Percentiles rank a stretch among this genome's conserved stretches.
Evolutionary conservation across 148 eudicot species (phyloP).

Genomic region (Rhododendron molle): DNA sequence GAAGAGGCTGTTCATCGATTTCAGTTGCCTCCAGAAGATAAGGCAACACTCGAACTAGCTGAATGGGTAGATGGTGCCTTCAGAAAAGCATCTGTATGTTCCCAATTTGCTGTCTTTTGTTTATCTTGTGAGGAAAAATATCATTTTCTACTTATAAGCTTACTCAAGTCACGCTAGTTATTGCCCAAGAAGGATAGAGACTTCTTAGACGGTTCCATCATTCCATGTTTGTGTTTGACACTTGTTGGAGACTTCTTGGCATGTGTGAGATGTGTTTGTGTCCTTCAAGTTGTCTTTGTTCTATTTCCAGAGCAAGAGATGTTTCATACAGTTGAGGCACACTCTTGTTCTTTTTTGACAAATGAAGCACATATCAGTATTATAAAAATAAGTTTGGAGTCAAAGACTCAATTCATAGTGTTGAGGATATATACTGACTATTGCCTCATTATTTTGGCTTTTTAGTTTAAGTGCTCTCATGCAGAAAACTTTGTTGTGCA

Average conservation of each 20-base stretch:
- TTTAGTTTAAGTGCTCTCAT: not conserved
- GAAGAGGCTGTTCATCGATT: constrained; percentile 96
- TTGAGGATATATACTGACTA: not conserved
- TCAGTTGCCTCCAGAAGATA: constrained; percentile 90
- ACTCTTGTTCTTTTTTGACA: not conserved
- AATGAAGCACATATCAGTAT: not conserved
- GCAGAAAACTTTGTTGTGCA: not conserved
- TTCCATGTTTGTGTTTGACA: not conserved
- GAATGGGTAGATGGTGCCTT: constrained; percentile 96
- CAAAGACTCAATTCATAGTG: not conserved
- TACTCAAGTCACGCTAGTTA: not conserved
- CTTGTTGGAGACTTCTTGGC: not conserved
- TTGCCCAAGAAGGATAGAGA: not conserved
- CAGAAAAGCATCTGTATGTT: constrained; percentile 79
- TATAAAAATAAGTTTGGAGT: not conserved
- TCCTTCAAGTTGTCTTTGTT: not conserved
- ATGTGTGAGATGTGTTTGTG: not conserved
- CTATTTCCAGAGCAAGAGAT: not conserved
- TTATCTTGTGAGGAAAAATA: not conserved
- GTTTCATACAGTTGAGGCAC: not conserved
- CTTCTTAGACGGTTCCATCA: not conserved
- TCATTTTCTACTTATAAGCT: not conserved
- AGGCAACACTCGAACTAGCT: constrained; percentile 84
- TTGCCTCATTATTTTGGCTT: not conserved
- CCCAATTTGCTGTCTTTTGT: constrained; percentile 12